These are phyloP conservation scores for Starmerella asiatica DNA, from an alignment of 805 yeast species.

Conservation along the genomic window DNA sequence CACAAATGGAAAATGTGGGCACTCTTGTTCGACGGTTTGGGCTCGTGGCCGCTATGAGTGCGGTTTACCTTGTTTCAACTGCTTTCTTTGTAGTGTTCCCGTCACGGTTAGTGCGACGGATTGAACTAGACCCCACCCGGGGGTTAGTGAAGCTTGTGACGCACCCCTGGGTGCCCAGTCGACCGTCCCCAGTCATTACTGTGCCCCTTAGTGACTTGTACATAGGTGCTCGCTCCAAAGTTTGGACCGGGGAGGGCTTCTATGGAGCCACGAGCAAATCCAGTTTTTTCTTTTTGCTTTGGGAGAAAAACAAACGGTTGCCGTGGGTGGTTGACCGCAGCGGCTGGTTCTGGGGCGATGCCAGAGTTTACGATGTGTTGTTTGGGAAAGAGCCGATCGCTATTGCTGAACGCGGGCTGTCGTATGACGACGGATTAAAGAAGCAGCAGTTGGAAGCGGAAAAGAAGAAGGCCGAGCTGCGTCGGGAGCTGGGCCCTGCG, in stretches of 20 bases:
- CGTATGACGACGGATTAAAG: slow-evolving; percentile 46
- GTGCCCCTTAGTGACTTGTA: slow-evolving; percentile 44
- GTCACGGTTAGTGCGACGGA: slow-evolving; percentile 55
- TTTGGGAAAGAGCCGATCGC: slow-evolving; percentile 70
- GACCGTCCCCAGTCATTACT: slow-evolving; percentile 61
- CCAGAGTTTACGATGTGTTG: slow-evolving; percentile 66
- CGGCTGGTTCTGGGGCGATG: slow-evolving; percentile 91
- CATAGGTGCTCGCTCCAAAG: slow-evolving; percentile 48
- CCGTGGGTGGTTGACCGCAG: slow-evolving; percentile 74
- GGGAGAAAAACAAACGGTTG: slow-evolving; percentile 40
- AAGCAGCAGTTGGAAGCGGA: slow-evolving; percentile 36
- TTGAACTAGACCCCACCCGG: slow-evolving; percentile 53
- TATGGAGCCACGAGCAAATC: slow-evolving; percentile 70
- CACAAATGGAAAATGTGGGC: slow-evolving; percentile 29
- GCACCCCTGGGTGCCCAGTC: slow-evolving; percentile 62
- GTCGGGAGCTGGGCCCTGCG: slow-evolving; percentile 44
- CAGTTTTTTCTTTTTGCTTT: slow-evolving; percentile 58
- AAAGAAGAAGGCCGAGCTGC: slow-evolving; percentile 37
- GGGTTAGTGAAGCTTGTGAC: slow-evolving; percentile 53
- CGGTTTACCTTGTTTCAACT: slow-evolving; percentile 32
- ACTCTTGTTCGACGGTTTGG: slow-evolving; percentile 29
- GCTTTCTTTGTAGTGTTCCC: slow-evolving; percentile 43
- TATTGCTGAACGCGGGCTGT: slow-evolving; percentile 58
- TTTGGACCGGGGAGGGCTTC: slow-evolving; percentile 79
- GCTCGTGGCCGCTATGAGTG: slow-evolving; percentile 28